Percentiles rank a stretch among this genome's conserved stretches.
Conservation (phyloP, 306 rosid genomes). For the Lathyrus tuberosus region DNA sequence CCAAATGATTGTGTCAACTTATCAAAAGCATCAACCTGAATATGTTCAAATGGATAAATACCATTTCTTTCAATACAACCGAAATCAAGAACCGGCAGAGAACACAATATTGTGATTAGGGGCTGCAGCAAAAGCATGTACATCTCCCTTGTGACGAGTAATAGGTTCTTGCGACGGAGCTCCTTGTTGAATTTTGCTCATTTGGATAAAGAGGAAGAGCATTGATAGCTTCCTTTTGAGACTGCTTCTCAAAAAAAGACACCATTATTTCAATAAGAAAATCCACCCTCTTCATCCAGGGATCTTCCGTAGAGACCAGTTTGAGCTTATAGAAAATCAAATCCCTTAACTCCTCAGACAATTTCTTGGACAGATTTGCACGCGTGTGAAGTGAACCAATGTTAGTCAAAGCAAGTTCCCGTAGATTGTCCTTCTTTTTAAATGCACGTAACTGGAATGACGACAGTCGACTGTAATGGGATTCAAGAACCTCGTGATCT, state of each 20-base stretch:
- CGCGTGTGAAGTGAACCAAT: slow-evolving; percentile 89
- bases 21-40: slow-evolving; percentile 50
- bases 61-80: slow-evolving; percentile 48
- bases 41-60: slow-evolving; percentile 53
- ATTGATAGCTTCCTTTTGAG: slow-evolving; percentile 97
- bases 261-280: no score
- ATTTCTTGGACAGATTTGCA: slow-evolving; percentile 77
- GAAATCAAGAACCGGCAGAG: slow-evolving; percentile 56
- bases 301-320: no score
- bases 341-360: slow-evolving; percentile 81
- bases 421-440: slow-evolving; percentile 82
- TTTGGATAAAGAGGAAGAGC: slow-evolving; percentile 98
- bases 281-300: no score
- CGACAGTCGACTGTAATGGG: slow-evolving; percentile 80
- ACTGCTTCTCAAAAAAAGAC: slow-evolving; percentile 92
- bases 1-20: slow-evolving; percentile 58
- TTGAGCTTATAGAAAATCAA: no score
- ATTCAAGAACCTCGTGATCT: slow-evolving; percentile 91
- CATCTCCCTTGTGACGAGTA: no score
- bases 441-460: slow-evolving; percentile 88
- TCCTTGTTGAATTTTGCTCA: no score
- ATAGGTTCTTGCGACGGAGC: no score
- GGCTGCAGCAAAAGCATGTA: no score
- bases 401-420: slow-evolving; percentile 78
- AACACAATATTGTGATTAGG: no score